Conservation (phyloP, 2,329 filamentous ascomycete genomes). For the Helicocarpus griseus region DNA sequence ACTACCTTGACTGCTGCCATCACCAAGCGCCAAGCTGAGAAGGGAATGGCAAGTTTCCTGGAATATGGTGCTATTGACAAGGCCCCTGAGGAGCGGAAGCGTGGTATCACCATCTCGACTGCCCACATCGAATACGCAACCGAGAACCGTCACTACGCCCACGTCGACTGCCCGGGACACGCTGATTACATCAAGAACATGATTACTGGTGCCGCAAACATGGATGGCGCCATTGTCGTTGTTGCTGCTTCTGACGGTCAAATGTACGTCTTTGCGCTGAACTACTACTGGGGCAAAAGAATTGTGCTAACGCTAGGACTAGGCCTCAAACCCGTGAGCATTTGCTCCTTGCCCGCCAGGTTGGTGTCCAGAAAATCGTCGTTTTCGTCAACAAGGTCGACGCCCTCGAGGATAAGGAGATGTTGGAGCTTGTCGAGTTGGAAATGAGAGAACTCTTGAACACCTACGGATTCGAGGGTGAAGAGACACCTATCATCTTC, state of each 20-base stretch:
- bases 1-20: slow-evolving; percentile 97
- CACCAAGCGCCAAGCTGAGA: slow-evolving; percentile 94
- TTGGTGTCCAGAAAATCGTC: slow-evolving; percentile 95
- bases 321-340: slow-evolving; percentile 96
- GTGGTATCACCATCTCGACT: slow-evolving; percentile 98
- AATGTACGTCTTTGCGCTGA: slow-evolving; percentile 51
- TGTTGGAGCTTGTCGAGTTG: slow-evolving; percentile 99
- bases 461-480: slow-evolving; percentile 94
- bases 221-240: slow-evolving; percentile 98
- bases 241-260: slow-evolving; percentile 97
- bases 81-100: slow-evolving; percentile 97
- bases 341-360: slow-evolving; percentile 92
- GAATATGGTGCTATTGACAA: slow-evolving; percentile 98
- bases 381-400: slow-evolving; percentile 99
- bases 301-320: slow-evolving; percentile 9
- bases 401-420: slow-evolving; percentile 92
- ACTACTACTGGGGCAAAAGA: not conserved
- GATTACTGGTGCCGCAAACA: slow-evolving; percentile 98
- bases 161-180: slow-evolving; percentile 99
- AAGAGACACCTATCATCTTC: slow-evolving; percentile 94
- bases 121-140: slow-evolving; percentile 98
- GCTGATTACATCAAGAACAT: slow-evolving; percentile 99
- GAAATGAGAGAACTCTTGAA: slow-evolving; percentile 96
- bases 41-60: slow-evolving; percentile 87
- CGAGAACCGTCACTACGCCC: slow-evolving; percentile 89